Conservation (phyloP, 192 early-diverging fungal genomes). For the Coemansia sp. region DNA sequence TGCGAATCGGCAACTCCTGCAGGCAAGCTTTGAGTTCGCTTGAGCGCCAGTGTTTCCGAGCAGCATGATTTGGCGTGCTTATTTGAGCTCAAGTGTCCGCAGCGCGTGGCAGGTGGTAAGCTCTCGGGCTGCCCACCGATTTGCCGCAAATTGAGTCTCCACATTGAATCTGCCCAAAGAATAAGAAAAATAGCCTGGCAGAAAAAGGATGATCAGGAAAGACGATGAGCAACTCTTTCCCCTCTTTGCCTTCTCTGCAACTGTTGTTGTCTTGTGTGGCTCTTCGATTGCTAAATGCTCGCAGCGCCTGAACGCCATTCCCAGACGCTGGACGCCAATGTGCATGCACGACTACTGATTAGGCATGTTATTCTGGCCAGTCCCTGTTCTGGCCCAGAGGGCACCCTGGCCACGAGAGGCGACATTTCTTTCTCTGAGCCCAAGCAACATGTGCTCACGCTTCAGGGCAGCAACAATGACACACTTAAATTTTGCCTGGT, state of each 20-base stretch:
- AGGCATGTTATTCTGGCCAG: not conserved
- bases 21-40: conserved; percentile 3
- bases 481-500: not conserved
- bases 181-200: not conserved
- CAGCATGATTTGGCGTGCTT: not conserved
- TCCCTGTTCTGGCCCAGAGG: too few relatives aligned
- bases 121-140: conserved; percentile 19
- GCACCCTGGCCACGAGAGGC: not conserved
- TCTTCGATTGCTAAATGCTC: not conserved
- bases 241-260: not conserved
- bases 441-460: not conserved
- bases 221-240: not conserved
- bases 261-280: not conserved
- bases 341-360: not conserved
- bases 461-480: not conserved
- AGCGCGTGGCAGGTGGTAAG: not conserved
- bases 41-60: not conserved
- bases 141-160: conserved; percentile 20
- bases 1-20: not conserved
- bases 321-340: not conserved
- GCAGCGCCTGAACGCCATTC: not conserved
- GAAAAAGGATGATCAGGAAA: not conserved
- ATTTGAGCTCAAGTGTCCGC: not conserved
- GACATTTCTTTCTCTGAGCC: not conserved
- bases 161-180: not conserved